Conservation (phyloP, 2,329 filamentous ascomycete species). For the Penicillium sp. region DNA sequence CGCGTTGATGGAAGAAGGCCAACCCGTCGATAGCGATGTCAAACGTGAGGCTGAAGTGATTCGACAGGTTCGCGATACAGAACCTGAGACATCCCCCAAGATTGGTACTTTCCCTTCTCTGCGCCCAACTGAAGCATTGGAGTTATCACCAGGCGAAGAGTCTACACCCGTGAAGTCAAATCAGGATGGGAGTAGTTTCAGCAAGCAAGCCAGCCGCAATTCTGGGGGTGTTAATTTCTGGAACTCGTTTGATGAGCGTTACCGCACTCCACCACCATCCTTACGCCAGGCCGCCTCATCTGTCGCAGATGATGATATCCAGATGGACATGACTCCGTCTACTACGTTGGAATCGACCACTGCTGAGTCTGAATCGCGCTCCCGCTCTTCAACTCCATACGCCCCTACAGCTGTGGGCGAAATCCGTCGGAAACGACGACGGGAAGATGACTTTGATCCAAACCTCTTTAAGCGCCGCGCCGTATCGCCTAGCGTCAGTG, state of each 20-base stretch:
- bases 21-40: slow-evolving; percentile 84
- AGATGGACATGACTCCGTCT: slow-evolving; percentile 43
- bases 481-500: slow-evolving; percentile 87
- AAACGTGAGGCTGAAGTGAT: slow-evolving; percentile 93
- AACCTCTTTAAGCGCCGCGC: slow-evolving; percentile 86
- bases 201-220: slow-evolving; percentile 69
- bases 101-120: slow-evolving; percentile 48
- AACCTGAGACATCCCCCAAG: slow-evolving; percentile 55
- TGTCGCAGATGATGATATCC: slow-evolving; percentile 41
- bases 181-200: slow-evolving; percentile 68
- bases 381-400: slow-evolving; percentile 43
- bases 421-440: slow-evolving; percentile 74
- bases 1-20: slow-evolving; percentile 80
- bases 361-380: slow-evolving; percentile 35
- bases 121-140: slow-evolving; percentile 42
- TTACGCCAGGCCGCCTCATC: slow-evolving; percentile 56
- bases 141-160: slow-evolving; percentile 11
- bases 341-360: slow-evolving; percentile 28
- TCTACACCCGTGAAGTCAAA: slow-evolving; percentile 33
- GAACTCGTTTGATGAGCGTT: slow-evolving; percentile 73
- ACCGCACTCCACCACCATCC: slow-evolving; percentile 62
- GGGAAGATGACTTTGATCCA: slow-evolving; percentile 89
- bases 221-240: slow-evolving; percentile 73
- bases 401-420: slow-evolving; percentile 63
- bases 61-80: slow-evolving; percentile 88